Evolutionary conservation across 2,329 filamentous ascomycete genomes (phyloP), one percentile per base, ranked within the genome.

Genomic region (Aspergillus oerlinghausenensis): DNA sequence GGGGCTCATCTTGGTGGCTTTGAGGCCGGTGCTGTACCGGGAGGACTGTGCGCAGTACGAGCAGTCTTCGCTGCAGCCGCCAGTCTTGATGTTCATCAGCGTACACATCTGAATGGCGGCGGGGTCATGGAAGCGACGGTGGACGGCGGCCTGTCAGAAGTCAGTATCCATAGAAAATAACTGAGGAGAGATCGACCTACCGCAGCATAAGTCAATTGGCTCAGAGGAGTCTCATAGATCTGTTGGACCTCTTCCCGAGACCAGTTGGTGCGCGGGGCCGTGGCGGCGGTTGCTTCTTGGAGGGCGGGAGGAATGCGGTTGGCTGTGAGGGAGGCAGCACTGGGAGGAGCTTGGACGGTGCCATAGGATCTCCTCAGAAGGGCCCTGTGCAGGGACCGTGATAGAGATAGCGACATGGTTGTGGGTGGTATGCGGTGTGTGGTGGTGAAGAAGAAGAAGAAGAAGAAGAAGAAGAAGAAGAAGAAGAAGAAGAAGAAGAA

Each of bases 11-110:
- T 90, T 89, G 60, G 88, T 89, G 10, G 92, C 89, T 69, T 90
- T 84, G 32, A 96, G 82, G 7, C 90, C 90, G 3, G 92, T 86
- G 64, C 80, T 75, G 81, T 96, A 88, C 26, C 89, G 87, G 5
- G 89, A 91, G 4, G 91, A 92, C 75, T 96, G 91, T 2, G 91
- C 89, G 73, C 91, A 96, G 83, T 96, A 96, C 25, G 88, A 90
- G 77, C 92, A 96, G 75, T 96, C 92, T 74, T 96, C 92, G 65
- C 85, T 91, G 76, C 92, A 96, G 50, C 92, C 92, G 54, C 92
- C 92, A 8, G 90, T 95, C 73, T 96, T 96, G 80, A 96, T 96
- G 80, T 95, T 96, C 89, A 96, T 95, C 57, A 96, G 81, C 0
- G 92, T 96, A 79, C 92, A 96, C 75, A 96, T 88, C 75, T 96